Conservation (phyloP, 2,329 filamentous ascomycete species). For the Claviceps sp. region DNA sequence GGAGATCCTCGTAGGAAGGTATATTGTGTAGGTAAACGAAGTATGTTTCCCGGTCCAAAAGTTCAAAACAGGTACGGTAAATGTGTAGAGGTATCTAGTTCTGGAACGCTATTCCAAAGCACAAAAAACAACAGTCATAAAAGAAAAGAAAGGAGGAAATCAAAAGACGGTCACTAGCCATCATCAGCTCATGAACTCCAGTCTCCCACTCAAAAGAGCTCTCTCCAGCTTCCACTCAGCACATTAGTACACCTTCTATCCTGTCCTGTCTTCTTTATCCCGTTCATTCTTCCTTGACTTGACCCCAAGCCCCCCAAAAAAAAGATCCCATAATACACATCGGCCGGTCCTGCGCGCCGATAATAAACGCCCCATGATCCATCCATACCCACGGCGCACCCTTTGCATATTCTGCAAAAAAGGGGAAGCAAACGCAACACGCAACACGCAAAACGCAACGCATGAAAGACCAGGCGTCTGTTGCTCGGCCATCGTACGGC, state of each 20-base stretch:
- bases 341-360: not conserved
- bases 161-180: not conserved
- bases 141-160: not conserved
- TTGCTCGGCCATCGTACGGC: constrained; percentile 81
- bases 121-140: not conserved
- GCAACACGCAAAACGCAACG: not conserved
- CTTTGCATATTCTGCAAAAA: too few species aligned
- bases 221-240: too few species aligned
- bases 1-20: too few species aligned
- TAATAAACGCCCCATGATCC: too few species aligned
- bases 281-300: not conserved
- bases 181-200: too few species aligned
- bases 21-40: too few species aligned
- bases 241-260: too few species aligned
- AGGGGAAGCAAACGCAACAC: too few species aligned
- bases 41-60: too few species aligned
- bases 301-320: not conserved
- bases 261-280: too few species aligned
- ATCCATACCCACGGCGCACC: not conserved
- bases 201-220: too few species aligned
- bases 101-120: not conserved
- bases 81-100: not conserved
- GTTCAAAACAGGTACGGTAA: too few species aligned
- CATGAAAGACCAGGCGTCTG: constrained; percentile 57
- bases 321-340: not conserved